Conservation (phyloP, 164 flowering plant species). For the Umbellularia californica region DNA sequence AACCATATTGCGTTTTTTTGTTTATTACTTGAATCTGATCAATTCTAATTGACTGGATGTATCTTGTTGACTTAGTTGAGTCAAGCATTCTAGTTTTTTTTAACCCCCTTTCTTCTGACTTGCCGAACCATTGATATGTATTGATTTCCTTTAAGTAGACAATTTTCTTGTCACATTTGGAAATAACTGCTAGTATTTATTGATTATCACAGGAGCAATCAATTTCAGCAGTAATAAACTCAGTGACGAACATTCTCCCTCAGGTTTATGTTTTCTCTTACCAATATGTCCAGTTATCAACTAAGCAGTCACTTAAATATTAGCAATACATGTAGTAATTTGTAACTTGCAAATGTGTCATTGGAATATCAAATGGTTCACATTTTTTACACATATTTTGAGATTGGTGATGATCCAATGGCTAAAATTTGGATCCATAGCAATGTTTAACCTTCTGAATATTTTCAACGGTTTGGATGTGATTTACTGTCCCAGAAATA, state of each 20-base stretch:
- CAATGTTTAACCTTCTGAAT: too few relatives aligned
- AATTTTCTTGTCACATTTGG: background rate
- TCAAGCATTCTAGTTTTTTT: too few relatives aligned
- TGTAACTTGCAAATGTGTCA: background rate
- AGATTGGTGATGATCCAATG: too few relatives aligned
- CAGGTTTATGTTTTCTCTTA: conserved; percentile 54
- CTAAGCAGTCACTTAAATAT: background rate
- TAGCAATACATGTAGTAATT: background rate
- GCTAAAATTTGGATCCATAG: too few relatives aligned
- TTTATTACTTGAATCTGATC: background rate
- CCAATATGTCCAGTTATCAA: background rate
- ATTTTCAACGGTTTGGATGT: too few relatives aligned
- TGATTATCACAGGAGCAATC: conserved; percentile 71
- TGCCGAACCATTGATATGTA: background rate
- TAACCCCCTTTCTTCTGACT: too few relatives aligned
- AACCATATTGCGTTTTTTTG: background rate
- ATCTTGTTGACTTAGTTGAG: too few relatives aligned
- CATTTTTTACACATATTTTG: too few relatives aligned
- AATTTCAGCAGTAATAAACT: conserved; percentile 76
- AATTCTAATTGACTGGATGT: background rate
- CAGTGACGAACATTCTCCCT: conserved; percentile 82
- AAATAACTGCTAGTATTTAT: conserved; percentile 1
- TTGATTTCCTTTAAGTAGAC: background rate
- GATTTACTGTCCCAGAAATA: too few relatives aligned
- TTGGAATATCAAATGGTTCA: background rate